Base-by-base conservation (phyloP, 495 filamentous ascomycete genomes). In the Penicillium cosmopolitanum region DNA sequence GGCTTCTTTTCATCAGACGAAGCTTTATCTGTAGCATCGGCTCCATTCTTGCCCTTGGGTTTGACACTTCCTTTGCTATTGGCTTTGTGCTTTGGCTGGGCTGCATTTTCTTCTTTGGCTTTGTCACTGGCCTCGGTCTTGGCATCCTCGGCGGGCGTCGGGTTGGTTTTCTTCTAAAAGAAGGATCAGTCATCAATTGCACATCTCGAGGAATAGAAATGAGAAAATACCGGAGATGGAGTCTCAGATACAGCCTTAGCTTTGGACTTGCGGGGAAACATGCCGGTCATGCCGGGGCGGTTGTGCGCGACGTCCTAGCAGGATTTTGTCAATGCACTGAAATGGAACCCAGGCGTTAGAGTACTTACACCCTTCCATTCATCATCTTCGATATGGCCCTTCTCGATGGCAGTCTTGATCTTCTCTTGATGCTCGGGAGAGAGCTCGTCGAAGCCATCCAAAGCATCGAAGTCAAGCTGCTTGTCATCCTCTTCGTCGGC, bases 401-500 rank as follows among this genome's bases (percentile, higher is more conserved):
- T 78, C 25, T 79, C 80, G 9, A 96, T 53, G 15, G 85, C 89
- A 25, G 76, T 76, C 54, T 71, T 70, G 35, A 93, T 72, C 72
- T 90, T 92, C 21, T 79, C 82, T 70, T 88, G 82, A 7, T 79
- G 33, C 0, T 89, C 87, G 15, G 78, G 74, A 50, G 82, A 68
- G 10, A 94, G 73, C 36, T 91, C 88, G 19, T 93, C 91, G 61
- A 77, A 91, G 51, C 91, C 91, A 72, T 94, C 88, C 40, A 91
- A 54, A 36, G 66, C 51, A 31, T 80, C 71, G 60, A 73, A 77
- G 18, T 82, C 63, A 19, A 48, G 18, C 0, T 63, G 68, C 19
- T 74, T 75, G 5, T 75, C 66, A 6, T 53, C 66, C 16, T 63
- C 52, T 9, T 56, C 65, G 6, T 53, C 66, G 21, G 60, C 52